phyloP scores from a whole-genome alignment of 371 early-diverging fungal genomes.

The Furculomyces boomerangus region DNA sequence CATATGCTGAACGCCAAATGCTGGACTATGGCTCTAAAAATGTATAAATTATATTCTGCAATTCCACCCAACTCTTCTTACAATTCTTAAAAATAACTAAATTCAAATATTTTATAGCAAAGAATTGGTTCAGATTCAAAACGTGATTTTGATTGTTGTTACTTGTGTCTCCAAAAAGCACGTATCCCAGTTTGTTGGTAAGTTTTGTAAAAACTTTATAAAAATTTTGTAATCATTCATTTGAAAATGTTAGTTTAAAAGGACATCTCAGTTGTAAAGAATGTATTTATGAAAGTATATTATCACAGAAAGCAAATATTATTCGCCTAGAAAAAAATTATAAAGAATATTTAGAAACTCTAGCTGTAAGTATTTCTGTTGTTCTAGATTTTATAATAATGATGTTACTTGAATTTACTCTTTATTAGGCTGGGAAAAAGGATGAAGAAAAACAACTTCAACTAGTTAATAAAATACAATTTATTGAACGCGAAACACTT shows the following conservation, averaged over 20 bases:
- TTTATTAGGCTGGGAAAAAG: background rate
- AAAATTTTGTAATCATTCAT: too few species aligned
- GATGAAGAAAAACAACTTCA: background rate
- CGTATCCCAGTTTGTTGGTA: slow-evolving; percentile 65
- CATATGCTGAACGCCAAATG: slow-evolving; percentile 72
- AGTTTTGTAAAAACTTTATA: too few species aligned
- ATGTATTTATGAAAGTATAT: slow-evolving; percentile 71
- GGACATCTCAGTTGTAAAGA: slow-evolving; percentile 81
- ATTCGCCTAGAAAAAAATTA: slow-evolving; percentile 30
- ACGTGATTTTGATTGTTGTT: slow-evolving; percentile 74
- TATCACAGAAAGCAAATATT: slow-evolving; percentile 71
- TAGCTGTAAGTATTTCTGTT: background rate
- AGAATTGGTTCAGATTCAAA: slow-evolving; percentile 77
- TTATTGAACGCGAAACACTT: background rate
- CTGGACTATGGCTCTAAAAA: slow-evolving; percentile 83
- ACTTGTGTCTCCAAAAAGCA: slow-evolving; percentile 73
- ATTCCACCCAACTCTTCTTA: background rate
- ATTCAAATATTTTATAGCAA: slow-evolving; percentile 30
- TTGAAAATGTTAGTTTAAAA: slow-evolving; percentile 19
- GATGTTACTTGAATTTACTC: background rate
- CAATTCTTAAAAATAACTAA: too few species aligned
- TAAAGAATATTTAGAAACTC: background rate
- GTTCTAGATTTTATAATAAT: background rate
- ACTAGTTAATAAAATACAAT: background rate
- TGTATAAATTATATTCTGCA: background rate